Percentiles rank a stretch among this genome's conserved stretches.
Conservation (phyloP, 2,329 filamentous ascomycete species). For the Aurifilum marmelostoma region DNA sequence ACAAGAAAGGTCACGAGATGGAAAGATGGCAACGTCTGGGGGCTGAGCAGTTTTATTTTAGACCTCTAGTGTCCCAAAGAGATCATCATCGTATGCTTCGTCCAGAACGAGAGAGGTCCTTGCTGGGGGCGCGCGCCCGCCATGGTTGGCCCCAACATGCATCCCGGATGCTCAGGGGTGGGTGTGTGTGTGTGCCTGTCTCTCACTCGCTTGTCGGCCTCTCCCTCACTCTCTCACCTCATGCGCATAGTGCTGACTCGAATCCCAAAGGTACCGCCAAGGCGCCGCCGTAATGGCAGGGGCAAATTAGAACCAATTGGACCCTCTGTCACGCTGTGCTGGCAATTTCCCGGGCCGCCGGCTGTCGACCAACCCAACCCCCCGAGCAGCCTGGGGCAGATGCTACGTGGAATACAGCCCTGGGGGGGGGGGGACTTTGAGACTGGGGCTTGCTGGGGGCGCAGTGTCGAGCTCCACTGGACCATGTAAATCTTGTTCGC, state of each 20-base stretch:
- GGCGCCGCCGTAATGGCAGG: constrained; percentile 11
- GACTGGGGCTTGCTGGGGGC: not conserved
- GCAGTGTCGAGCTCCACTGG: not conserved
- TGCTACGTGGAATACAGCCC: not conserved
- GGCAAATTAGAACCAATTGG: constrained; percentile 8
- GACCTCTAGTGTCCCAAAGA: not conserved
- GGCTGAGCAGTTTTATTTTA: constrained; percentile 24
- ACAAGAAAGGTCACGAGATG: not conserved
- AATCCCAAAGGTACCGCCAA: constrained; percentile 5
- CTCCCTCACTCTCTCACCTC: not conserved
- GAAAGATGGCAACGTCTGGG: constrained; percentile 12
- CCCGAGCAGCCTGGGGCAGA: not conserved
- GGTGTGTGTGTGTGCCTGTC: not conserved
- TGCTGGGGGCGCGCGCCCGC: not conserved
- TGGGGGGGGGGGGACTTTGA: not conserved
- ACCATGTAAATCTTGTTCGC: not conserved
- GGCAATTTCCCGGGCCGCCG: not conserved
- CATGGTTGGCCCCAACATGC: not conserved
- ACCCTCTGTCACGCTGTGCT: not conserved
- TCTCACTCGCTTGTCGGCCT: not conserved
- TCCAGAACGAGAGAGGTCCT: not conserved
- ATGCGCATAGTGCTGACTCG: constrained; percentile 12
- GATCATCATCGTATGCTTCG: not conserved
- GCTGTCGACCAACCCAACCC: not conserved
- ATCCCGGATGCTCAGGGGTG: not conserved